phyloP scores from a whole-genome alignment of 108 stramenopile genomes.

The Fistulifera solaris region DNA sequence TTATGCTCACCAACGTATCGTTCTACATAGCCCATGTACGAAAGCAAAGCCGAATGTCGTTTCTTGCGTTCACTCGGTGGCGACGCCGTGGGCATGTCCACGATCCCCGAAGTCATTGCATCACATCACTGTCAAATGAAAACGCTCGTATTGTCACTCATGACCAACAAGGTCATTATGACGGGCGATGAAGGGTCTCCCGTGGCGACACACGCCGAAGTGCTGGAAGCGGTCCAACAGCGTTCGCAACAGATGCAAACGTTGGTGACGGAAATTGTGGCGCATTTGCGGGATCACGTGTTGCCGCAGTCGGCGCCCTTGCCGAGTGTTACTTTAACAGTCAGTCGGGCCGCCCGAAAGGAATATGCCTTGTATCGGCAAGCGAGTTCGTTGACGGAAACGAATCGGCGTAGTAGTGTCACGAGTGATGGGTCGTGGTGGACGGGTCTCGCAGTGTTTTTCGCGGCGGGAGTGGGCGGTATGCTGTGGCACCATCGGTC shows the following conservation, averaged over 20 bases:
- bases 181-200: slow-evolving; percentile 34
- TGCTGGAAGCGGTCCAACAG: slow-evolving; percentile 66
- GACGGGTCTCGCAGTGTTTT: too few species aligned
- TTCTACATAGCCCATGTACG: slow-evolving; percentile 63
- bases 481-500: too few species aligned
- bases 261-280: slow-evolving; percentile 61
- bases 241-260: slow-evolving; percentile 57
- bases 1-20: too few species aligned
- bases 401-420: too few species aligned
- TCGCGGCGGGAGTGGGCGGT: too few species aligned
- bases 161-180: slow-evolving; percentile 84
- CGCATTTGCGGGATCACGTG: slow-evolving; percentile 14
- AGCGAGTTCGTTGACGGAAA: too few species aligned
- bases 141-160: slow-evolving; percentile 74
- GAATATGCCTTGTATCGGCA: too few species aligned
- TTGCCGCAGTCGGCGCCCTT: slow-evolving; percentile 28
- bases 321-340: slow-evolving; percentile 7
- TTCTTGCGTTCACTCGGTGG: slow-evolving; percentile 67
- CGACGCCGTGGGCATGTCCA: slow-evolving; percentile 25
- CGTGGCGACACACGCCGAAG: slow-evolving; percentile 85
- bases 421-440: too few species aligned
- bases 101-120: slow-evolving; percentile 81
- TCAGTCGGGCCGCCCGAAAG: neutral
- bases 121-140: slow-evolving; percentile 85
- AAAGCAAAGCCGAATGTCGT: slow-evolving; percentile 73